These are phyloP conservation scores for Cubamyces lactineus DNA, from an alignment of 768 basidiomycete genomes.

Conservation along the genomic window DNA sequence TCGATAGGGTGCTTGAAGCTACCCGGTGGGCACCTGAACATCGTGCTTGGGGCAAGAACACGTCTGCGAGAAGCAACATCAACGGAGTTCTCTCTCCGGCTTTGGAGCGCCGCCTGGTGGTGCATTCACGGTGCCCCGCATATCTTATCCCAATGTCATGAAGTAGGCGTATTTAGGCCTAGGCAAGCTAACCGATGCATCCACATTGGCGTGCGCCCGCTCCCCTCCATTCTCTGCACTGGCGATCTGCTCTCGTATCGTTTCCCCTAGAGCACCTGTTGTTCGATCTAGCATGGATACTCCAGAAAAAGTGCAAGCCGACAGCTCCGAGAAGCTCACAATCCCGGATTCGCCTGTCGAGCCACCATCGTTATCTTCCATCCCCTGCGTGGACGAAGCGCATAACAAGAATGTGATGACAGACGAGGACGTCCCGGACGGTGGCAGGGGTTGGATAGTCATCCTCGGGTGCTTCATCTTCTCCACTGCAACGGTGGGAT, in stretches of 20 bases:
- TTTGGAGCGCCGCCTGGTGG: neutral
- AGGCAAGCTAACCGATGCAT: too few relatives aligned
- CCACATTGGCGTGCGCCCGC: too few relatives aligned
- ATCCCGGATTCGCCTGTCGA: neutral
- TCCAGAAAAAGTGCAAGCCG: neutral
- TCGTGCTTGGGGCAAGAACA: neutral
- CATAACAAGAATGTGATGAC: neutral
- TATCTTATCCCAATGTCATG: too few relatives aligned
- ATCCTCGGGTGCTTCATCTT: slow-evolving; percentile 38
- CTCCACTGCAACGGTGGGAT: slow-evolving; percentile 30
- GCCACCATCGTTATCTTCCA: neutral
- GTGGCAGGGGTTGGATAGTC: slow-evolving; percentile 37
- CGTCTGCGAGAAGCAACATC: neutral
- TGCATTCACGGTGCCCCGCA: too few relatives aligned
- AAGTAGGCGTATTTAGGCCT: too few relatives aligned
- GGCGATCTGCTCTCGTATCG: too few relatives aligned
- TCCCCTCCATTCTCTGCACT: too few relatives aligned
- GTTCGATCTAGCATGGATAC: neutral
- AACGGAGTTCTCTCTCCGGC: neutral
- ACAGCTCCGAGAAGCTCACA: neutral
- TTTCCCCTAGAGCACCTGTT: too few relatives aligned
- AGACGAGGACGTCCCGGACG: slow-evolving; percentile 31
- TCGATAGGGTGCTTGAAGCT: neutral
- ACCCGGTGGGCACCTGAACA: neutral
- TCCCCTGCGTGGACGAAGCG: neutral